Conservation (phyloP, 305 asterid species). For the Fraxinus velutina region DNA sequence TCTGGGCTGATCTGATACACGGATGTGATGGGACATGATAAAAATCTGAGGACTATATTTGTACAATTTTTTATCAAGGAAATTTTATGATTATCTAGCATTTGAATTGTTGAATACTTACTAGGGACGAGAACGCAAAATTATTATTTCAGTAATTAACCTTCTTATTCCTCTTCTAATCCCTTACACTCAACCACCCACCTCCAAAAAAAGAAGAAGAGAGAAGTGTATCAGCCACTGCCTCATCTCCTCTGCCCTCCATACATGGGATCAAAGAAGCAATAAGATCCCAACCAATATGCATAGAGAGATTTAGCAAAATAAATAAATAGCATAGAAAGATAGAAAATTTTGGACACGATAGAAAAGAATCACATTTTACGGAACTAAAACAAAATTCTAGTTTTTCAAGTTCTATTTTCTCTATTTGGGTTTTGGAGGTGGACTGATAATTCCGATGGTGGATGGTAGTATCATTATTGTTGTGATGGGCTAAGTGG, state of each 20-base stretch:
- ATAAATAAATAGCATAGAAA: background rate
- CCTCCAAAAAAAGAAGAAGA: background rate
- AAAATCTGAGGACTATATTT: background rate
- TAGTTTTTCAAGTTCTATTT: background rate
- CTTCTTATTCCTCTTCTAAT: background rate
- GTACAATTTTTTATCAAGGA: background rate
- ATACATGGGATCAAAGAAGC: background rate
- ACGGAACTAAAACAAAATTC: background rate
- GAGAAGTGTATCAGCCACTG: background rate
- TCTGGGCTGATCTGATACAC: background rate
- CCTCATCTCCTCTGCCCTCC: background rate
- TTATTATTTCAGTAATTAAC: background rate
- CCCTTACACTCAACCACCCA: background rate
- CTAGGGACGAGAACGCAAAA: background rate
- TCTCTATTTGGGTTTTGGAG: background rate
- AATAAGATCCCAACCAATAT: background rate
- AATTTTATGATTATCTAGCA: background rate
- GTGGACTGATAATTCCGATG: background rate
- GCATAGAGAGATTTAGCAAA: background rate
- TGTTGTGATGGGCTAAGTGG: background rate
- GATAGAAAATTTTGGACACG: background rate
- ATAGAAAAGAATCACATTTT: background rate
- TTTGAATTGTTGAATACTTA: background rate
- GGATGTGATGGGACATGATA: background rate
- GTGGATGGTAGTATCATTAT: background rate